Evolutionary conservation across 2,329 filamentous ascomycete species (phyloP).

Genomic region (Bipolaris oryzae): DNA sequence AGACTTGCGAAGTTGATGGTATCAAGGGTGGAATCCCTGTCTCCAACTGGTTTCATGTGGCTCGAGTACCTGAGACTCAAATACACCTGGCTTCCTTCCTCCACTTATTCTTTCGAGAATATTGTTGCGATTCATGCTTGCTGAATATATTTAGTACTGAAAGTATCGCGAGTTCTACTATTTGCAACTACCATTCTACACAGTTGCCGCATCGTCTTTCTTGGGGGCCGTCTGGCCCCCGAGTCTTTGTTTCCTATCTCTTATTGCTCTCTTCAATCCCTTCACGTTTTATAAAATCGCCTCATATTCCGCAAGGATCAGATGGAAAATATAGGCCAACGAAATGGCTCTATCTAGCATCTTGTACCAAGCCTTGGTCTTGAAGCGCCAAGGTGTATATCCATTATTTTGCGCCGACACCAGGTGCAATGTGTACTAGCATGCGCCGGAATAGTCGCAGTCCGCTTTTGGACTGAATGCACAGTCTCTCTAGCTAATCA

Average conservation of each 20-base stretch:
- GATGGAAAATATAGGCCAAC: not conserved
- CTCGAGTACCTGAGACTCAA: not conserved
- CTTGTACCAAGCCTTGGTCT: not conserved
- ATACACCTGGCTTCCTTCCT: not conserved
- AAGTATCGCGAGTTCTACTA: not conserved
- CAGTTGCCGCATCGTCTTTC: not conserved
- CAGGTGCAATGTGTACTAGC: not conserved
- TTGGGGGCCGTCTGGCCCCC: not conserved
- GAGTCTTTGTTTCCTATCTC: not conserved
- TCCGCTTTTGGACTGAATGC: not conserved
- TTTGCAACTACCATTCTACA: not conserved
- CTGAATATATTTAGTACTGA: no score
- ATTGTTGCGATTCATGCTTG: no score
- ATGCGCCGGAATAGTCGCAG: not conserved
- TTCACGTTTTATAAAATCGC: not conserved
- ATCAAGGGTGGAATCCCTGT: not conserved
- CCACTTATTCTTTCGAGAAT: not conserved
- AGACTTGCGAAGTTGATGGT: not conserved
- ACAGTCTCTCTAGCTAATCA: not conserved
- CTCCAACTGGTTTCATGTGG: not conserved
- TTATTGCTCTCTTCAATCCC: not conserved
- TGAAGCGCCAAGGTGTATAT: not conserved
- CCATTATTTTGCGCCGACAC: not conserved
- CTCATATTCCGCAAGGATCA: not conserved
- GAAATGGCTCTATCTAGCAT: not conserved